Evolutionary conservation across 345 rosid species (phyloP).

Genomic region (Arabis hirsuta): DNA sequence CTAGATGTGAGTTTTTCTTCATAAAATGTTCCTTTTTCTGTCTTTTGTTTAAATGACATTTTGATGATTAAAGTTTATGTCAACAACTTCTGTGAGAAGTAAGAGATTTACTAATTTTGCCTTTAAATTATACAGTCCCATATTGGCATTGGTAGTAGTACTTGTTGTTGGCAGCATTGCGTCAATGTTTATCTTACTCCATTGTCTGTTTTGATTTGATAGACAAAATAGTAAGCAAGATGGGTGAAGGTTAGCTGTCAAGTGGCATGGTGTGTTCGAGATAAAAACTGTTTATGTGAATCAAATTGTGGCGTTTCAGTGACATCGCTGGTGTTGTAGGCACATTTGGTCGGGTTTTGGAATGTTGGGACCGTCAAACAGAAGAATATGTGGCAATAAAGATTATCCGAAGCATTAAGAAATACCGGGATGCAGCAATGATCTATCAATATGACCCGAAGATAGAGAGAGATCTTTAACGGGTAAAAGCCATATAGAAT

Average conservation of each 20-base stretch:
- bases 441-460: too few species aligned
- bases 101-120: background rate
- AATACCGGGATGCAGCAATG: constrained; percentile 80
- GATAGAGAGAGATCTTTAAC: too few species aligned
- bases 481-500: too few species aligned
- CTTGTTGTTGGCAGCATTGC: background rate
- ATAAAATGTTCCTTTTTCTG: background rate
- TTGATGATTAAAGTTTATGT: constrained; percentile 10
- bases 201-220: constrained; percentile 22
- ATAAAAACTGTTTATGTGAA: constrained; percentile 56
- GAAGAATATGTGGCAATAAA: constrained; percentile 72
- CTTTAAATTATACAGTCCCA: background rate
- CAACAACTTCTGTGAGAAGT: background rate
- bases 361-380: constrained; percentile 79
- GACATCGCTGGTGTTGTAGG: constrained; percentile 77
- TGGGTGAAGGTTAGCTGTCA: constrained; percentile 90
- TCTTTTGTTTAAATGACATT: background rate
- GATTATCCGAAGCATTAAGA: constrained; percentile 63
- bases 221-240: constrained; percentile 78
- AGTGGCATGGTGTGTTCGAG: constrained; percentile 61
- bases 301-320: constrained; percentile 67
- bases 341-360: constrained; percentile 87
- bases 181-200: background rate
- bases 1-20: constrained; percentile 59
- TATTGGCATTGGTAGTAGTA: background rate